Evolutionary conservation across 73 alveolate species (phyloP).

Genomic region (Urostyla sp.): DNA sequence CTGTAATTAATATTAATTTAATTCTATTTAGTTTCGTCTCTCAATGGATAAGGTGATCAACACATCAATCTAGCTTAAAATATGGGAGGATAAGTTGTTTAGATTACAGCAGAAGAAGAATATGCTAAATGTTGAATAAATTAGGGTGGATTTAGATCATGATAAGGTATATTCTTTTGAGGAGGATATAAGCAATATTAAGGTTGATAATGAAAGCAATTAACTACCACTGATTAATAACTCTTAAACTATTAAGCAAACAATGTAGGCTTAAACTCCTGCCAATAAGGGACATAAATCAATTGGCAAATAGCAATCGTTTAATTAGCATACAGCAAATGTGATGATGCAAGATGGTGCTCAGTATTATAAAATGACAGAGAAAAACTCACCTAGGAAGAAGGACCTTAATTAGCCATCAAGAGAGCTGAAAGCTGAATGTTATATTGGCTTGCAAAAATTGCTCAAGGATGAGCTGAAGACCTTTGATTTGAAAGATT

Average conservation of each 20-base stretch:
- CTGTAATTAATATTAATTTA: not conserved
- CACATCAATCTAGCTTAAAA: constrained; percentile 41
- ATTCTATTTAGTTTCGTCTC: constrained; percentile 9
- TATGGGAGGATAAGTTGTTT: constrained; percentile 45
- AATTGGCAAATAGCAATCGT: too few relatives aligned
- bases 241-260: too few relatives aligned
- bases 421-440: constrained; percentile 50
- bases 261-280: too few relatives aligned
- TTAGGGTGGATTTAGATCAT: constrained; percentile 18
- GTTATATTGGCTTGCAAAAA: constrained; percentile 58
- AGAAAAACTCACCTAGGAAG: too few relatives aligned
- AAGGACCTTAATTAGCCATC: too few relatives aligned
- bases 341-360: too few relatives aligned
- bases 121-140: constrained; percentile 19
- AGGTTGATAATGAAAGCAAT: not conserved
- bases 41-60: constrained; percentile 51
- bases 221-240: too few relatives aligned
- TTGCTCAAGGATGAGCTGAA: constrained; percentile 55
- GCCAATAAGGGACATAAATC: too few relatives aligned
- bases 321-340: too few relatives aligned
- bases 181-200: not conserved
- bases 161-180: not conserved
- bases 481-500: constrained; percentile 53
- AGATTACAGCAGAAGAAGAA: constrained; percentile 12
- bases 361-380: too few relatives aligned